These are phyloP conservation scores for Mrakia frigida DNA, from an alignment of 768 basidiomycete species.

Conservation along the genomic window DNA sequence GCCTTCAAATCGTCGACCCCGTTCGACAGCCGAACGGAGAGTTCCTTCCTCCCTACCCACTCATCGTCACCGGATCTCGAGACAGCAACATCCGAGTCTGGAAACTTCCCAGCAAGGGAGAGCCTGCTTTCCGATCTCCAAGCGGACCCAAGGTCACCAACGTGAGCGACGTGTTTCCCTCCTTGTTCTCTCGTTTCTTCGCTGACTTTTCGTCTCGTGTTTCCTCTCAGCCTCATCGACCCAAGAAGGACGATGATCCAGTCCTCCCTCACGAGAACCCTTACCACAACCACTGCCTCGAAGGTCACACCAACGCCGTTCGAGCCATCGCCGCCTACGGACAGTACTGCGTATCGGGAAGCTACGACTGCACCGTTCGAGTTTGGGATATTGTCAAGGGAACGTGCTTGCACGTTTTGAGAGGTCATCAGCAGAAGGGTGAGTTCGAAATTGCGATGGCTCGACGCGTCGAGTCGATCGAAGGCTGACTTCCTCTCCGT, in stretches of 20 bases:
- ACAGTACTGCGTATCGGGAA: slow-evolving; percentile 84
- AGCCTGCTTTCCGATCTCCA: slow-evolving; percentile 67
- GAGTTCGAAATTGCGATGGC: slow-evolving; percentile 28
- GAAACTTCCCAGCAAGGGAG: slow-evolving; percentile 62
- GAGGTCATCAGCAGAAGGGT: slow-evolving; percentile 92
- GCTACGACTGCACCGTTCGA: slow-evolving; percentile 90
- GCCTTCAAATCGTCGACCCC: slow-evolving; percentile 91
- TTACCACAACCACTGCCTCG: slow-evolving; percentile 74
- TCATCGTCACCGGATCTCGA: slow-evolving; percentile 68
- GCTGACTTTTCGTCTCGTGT: background rate
- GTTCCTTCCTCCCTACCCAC: slow-evolving; percentile 57
- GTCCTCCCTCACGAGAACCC: slow-evolving; percentile 60
- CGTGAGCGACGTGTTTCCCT: slow-evolving; percentile 45
- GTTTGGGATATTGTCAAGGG: slow-evolving; percentile 92
- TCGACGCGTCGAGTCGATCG: background rate
- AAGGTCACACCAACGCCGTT: slow-evolving; percentile 87
- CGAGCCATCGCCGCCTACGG: slow-evolving; percentile 88
- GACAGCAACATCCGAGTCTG: slow-evolving; percentile 64
- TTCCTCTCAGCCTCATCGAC: background rate
- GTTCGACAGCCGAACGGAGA: slow-evolving; percentile 62
- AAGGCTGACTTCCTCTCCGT: background rate
- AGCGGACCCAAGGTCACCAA: slow-evolving; percentile 42
- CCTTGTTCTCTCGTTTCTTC: background rate
- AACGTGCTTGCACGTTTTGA: slow-evolving; percentile 68
- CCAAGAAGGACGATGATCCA: slow-evolving; percentile 15